Evolutionary conservation across 208 protist genomes (phyloP).

Genomic region (Tritrichomonas musculus): DNA sequence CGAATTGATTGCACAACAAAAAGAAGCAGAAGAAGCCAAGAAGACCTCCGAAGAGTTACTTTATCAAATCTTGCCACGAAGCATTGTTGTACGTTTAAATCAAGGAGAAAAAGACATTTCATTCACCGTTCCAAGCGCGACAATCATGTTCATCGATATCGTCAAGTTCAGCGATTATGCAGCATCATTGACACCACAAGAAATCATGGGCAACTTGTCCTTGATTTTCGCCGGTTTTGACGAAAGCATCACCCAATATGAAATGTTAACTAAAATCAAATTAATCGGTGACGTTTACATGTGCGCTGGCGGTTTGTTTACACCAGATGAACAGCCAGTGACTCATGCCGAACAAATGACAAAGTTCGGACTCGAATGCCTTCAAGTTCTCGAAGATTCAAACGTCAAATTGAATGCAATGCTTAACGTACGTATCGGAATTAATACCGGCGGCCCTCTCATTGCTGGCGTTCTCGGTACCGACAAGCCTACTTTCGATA

Average conservation of each 20-base stretch:
- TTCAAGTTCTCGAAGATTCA: neutral
- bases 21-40: neutral
- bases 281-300: constrained; percentile 22
- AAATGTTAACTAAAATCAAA: neutral
- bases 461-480: too few relatives aligned
- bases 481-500: too few relatives aligned
- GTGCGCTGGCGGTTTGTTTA: constrained; percentile 10
- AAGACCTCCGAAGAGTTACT: neutral
- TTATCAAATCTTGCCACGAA: neutral
- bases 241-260: neutral
- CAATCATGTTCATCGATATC: constrained; percentile 27
- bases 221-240: neutral
- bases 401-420: neutral
- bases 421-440: too few relatives aligned
- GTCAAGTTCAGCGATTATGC: neutral
- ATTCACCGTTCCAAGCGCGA: neutral
- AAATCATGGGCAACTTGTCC: neutral
- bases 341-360: neutral
- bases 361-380: neutral
- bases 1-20: neutral
- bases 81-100: neutral
- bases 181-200: neutral
- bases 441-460: too few relatives aligned
- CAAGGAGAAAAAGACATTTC: constrained; percentile 32
- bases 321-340: neutral